These are phyloP conservation scores for Lentinus brumalis DNA, from an alignment of 768 basidiomycete genomes.

Conservation along the genomic window DNA sequence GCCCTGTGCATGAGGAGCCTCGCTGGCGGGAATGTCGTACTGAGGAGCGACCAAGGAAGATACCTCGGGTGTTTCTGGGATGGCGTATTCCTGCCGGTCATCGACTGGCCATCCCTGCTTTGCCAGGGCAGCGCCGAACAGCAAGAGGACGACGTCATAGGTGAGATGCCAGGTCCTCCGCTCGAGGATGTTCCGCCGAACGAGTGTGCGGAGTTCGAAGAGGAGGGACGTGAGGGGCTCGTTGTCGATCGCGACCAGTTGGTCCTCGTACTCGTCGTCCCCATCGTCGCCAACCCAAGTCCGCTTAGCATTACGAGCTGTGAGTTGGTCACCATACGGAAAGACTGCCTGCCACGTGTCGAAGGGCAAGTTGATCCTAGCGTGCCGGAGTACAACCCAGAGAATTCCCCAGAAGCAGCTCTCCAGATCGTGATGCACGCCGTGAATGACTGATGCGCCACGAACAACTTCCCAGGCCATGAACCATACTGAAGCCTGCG, in stretches of 20 bases:
- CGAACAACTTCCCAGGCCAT: no score
- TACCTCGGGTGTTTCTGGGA: no score
- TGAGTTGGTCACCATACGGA: background rate
- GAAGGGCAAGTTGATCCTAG: background rate
- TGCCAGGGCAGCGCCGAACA: background rate
- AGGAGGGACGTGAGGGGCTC: background rate
- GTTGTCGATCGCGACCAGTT: background rate
- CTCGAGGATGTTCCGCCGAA: background rate
- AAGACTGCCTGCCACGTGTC: background rate
- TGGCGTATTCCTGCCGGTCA: no score
- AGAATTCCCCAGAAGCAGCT: slow-evolving; percentile 10
- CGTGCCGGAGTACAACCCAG: slow-evolving; percentile 14
- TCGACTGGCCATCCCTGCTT: background rate
- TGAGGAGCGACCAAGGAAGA: no score
- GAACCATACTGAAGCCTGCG: no score
- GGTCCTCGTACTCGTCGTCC: background rate
- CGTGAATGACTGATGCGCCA: background rate
- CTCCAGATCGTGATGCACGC: slow-evolving; percentile 7
- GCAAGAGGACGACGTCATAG: background rate
- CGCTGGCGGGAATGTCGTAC: no score
- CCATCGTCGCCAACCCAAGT: background rate
- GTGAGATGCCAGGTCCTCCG: background rate
- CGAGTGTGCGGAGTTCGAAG: background rate
- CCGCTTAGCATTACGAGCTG: background rate
- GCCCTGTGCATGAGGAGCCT: no score